Conservation (phyloP, 2,329 filamentous ascomycete genomes). For the Colletotrichum aenigma region DNA sequence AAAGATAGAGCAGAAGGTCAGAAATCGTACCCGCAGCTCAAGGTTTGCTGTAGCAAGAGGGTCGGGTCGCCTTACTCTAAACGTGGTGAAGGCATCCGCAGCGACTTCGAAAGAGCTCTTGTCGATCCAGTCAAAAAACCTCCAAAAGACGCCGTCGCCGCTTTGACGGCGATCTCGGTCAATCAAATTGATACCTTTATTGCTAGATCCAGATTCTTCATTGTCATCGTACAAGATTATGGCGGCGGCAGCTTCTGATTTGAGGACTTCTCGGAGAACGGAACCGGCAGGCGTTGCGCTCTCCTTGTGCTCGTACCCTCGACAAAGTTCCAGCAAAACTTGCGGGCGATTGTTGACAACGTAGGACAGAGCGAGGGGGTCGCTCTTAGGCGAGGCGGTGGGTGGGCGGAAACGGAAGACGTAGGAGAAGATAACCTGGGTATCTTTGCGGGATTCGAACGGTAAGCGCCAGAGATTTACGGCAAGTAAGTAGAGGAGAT, state of each 20-base stretch:
- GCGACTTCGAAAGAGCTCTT: conserved; percentile 95
- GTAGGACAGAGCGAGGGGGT: conserved; percentile 86
- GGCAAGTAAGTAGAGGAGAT: conserved; percentile 84
- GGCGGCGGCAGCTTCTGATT: conserved; percentile 88
- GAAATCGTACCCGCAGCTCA: neutral
- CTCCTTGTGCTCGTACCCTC: conserved; percentile 87
- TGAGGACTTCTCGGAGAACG: conserved; percentile 84
- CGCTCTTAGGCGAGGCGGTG: conserved; percentile 68
- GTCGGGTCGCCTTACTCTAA: conserved; percentile 67
- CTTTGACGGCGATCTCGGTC: conserved; percentile 77
- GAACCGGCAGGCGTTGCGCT: conserved; percentile 91
- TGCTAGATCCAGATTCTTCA: conserved; percentile 69
- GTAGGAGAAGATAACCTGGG: conserved; percentile 94
- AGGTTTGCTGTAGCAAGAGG: neutral
- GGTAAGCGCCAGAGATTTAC: conserved; percentile 83
- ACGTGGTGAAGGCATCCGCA: conserved; percentile 96
- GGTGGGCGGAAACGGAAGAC: conserved; percentile 87
- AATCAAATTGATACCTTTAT: conserved; percentile 78
- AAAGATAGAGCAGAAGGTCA: neutral
- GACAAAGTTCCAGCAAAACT: conserved; percentile 85
- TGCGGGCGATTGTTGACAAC: conserved; percentile 86
- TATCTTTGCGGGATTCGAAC: conserved; percentile 96
- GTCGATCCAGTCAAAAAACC: conserved; percentile 97
- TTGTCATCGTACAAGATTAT: conserved; percentile 94
- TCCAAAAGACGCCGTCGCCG: conserved; percentile 91